A percentile compares a stretch with the other conserved stretches of the same genome.
phyloP scores from a whole-genome alignment of 2,329 filamentous ascomycete genomes.

The Fusarium haematococcum region DNA sequence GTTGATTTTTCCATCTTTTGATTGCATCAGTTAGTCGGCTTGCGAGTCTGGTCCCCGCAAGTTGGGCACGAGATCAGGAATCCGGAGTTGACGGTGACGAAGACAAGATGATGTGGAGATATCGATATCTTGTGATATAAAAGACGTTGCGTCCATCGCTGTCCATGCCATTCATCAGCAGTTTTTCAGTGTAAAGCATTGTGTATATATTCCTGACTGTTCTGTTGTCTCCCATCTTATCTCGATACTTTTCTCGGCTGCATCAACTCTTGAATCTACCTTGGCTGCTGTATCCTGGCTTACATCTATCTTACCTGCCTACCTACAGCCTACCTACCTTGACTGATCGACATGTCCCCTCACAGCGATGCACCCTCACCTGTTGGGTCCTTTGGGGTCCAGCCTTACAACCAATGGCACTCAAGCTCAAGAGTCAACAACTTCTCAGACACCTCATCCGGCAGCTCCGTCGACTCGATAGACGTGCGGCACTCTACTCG shows the following conservation, averaged over 20 bases:
- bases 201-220: background rate
- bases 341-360: constrained; percentile 32
- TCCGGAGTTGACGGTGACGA: background rate
- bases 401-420: constrained; percentile 48
- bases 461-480: constrained; percentile 55
- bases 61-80: background rate
- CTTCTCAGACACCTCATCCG: constrained; percentile 50
- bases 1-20: constrained; percentile 19
- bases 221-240: background rate
- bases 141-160: background rate
- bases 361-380: constrained; percentile 41
- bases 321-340: background rate
- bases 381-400: constrained; percentile 24
- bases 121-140: background rate
- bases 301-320: background rate
- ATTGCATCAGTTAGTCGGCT: constrained; percentile 23
- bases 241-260: background rate
- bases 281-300: background rate
- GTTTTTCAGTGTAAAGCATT: background rate
- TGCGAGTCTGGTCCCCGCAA: background rate
- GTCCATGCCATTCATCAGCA: background rate
- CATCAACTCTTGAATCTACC: background rate
- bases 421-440: constrained; percentile 29
- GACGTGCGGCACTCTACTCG: constrained; percentile 49
- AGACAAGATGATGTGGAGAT: background rate